Evolutionary conservation across 306 rosid species (phyloP).

Genomic region (Cicer yamashitae): DNA sequence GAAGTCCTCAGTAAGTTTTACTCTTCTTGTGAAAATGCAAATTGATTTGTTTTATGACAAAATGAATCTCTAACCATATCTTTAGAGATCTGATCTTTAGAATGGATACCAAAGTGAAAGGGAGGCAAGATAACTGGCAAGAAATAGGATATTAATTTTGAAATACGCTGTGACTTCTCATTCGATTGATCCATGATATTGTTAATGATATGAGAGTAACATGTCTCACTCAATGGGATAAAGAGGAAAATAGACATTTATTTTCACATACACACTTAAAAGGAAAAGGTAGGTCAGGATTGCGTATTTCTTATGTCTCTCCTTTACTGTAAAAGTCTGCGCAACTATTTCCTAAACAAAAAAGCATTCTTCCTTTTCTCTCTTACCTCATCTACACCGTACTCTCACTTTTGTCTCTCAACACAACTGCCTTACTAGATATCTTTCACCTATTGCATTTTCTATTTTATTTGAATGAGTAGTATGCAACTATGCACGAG

Average conservation of each 20-base stretch:
- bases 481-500: not conserved
- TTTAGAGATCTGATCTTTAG: conserved; percentile 3
- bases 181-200: conserved; percentile 25
- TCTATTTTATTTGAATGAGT: not conserved
- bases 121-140: not conserved
- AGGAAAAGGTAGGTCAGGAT: not conserved
- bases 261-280: conserved; percentile 13
- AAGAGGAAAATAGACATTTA: not conserved
- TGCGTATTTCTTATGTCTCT: not conserved
- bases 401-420: not conserved
- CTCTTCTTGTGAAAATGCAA: conserved; percentile 29
- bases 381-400: conserved; percentile 1
- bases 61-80: conserved; percentile 6
- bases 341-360: conserved; percentile 8
- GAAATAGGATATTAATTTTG: conserved; percentile 10
- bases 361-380: conserved; percentile 31
- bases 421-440: not conserved
- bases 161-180: not conserved
- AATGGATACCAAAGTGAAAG: conserved; percentile 11
- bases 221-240: not conserved
- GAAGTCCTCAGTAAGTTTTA: conserved; percentile 83
- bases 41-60: conserved; percentile 1
- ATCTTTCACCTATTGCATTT: conserved; percentile 7
- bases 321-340: conserved; percentile 5
- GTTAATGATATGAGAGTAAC: conserved; percentile 5